A percentile compares a stretch with the other conserved stretches of the same genome.
Conservation (phyloP, 306 rosid species). For the Trifolium repens region DNA sequence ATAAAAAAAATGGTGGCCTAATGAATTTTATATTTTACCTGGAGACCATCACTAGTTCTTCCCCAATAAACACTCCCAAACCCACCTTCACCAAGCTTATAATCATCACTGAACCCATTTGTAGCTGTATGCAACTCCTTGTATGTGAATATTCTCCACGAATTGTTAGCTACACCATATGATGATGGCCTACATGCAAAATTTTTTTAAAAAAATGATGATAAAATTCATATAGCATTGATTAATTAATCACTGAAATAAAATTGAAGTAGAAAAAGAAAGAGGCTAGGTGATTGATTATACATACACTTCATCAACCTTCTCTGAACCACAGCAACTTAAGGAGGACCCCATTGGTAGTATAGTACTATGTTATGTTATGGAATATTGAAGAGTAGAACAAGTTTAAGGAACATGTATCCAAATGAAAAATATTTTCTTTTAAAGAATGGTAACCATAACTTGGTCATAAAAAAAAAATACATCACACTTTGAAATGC, state of each 20-base stretch:
- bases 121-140: constrained; percentile 87
- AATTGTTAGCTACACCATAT: constrained; percentile 45
- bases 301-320: constrained; percentile 68
- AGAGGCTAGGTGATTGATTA: background rate
- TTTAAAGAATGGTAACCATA: constrained; percentile 38
- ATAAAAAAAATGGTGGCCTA: background rate
- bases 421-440: constrained; percentile 34
- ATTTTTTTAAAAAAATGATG: background rate
- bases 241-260: too few species aligned
- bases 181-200: constrained; percentile 50
- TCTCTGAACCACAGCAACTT: constrained; percentile 72
- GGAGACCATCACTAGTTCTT: constrained; percentile 72
- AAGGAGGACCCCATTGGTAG: constrained; percentile 62
- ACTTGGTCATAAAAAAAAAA: constrained; percentile 16
- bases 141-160: constrained; percentile 88
- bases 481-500: constrained; percentile 29
- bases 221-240: too few species aligned
- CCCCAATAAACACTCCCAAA: constrained; percentile 93
- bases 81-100: constrained; percentile 89
- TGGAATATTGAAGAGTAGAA: constrained; percentile 7
- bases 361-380: background rate
- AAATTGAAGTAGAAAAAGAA: background rate
- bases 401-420: constrained; percentile 33
- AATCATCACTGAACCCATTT: constrained; percentile 75
- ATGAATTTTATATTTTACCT: constrained; percentile 45